Evolutionary conservation across 164 flowering plant species (phyloP), one percentile per base, ranked within the genome.

Genomic region (Vitis vinifera): DNA sequence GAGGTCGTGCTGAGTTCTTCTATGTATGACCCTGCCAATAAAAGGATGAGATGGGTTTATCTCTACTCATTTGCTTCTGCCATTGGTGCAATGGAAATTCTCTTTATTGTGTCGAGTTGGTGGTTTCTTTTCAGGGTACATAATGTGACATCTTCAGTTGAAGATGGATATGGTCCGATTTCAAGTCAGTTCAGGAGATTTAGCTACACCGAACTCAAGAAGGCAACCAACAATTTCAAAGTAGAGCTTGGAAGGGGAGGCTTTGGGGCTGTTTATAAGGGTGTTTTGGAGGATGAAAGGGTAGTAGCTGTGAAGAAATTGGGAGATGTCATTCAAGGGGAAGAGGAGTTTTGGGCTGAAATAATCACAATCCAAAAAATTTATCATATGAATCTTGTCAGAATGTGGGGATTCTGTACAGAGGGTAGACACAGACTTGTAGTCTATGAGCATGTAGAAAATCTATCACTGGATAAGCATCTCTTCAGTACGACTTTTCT

Each of bases 331-430:
- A 51, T 57, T 52, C 82, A 80, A 75, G 83, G 72, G 10, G 84
- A 82, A 15, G 83, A 72, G 52, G 77, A 76, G 51, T 82, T 84
- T 65, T 75, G 80, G 80, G 83, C 86, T n/a, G 89, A 86, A 70
- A 80, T 75, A 51, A 72, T 79, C 37, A 81, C 80, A 11, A 73
- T 79, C 10, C 77, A 78, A 14, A 73, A 65, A n/a, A 67, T 79
- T 30, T 64, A 76, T 30, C 82, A 79, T 65, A 76, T 76, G 79
- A 76, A 76, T 65, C 59, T 79, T 2, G 76, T 74, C 11, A 70
- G 79, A 59, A 77, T 77, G 76, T 80, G 78, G 78, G 80, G 80
- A 44, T 80, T 74, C 59, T 77, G 83, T 49, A 63, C 68, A 3
- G 78, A 77, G 62, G 37, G 50, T 0, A 71, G 15, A 19, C 77